Evolutionary conservation across 176 grass and related monocot genomes (phyloP), one percentile per base, ranked within the genome.

Genomic region (Aegilops longissima): DNA sequence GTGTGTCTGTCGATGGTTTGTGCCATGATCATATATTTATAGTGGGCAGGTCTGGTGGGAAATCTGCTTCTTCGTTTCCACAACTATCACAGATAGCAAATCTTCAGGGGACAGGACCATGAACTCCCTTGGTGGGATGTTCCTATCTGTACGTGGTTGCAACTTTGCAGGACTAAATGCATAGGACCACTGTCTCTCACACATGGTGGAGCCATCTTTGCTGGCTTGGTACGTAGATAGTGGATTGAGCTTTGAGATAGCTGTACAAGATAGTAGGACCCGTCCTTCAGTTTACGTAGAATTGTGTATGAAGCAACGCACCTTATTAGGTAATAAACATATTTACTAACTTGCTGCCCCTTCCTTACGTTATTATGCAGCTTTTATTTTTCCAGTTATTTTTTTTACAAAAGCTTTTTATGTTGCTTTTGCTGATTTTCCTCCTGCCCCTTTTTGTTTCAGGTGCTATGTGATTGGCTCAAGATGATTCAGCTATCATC

Each of bases 91-190:
- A 35, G 49, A 85, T 78, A 12, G 6, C 27, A 82, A 86, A 51
- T 75, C 89, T 64, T 64, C 73, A 88, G 73, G 81, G 73, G 89
- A 86, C 85, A 82, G 77, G 64, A 27, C 84, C 87, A 86, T 76
- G 64, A 80, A 68, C 56, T 76, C 73, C 73, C 44, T 76, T 52
- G 73, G 73, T 76, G 45, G 29, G 73, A 76, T 76, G 73, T 52
- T 76, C 45, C 73, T 52, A 76, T 76, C 45, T 27, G 49, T 52
- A 17, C 49, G 12, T 45, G 27, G 64, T 68, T 78, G 31, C 73
- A 76, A 31, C 73, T 52, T 76, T 54, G 44, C 66, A 56, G 24
- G 66, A 66, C 72, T 89, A 38, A 34, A 34, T 34, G 33, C 33
- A 34, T 34, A 34, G 33, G 33, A 34, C 33, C 33, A 34, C 33